These are phyloP conservation scores for Leishmania mexicana DNA, from an alignment of 208 protist genomes.

Conservation along the genomic window DNA sequence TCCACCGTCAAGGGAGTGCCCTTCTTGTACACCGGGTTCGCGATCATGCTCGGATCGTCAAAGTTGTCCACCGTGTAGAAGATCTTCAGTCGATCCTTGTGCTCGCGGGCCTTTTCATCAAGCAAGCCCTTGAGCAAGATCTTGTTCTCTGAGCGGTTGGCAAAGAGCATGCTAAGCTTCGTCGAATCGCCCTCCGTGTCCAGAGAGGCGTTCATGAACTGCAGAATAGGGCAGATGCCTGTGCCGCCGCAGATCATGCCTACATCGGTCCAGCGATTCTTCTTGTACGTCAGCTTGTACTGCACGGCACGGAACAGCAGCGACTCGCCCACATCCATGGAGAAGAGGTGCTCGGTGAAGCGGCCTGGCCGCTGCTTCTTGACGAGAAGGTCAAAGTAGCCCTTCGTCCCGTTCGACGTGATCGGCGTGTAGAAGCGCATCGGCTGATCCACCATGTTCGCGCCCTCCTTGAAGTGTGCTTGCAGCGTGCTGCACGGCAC, in stretches of 20 bases:
- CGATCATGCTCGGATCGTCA: constrained; percentile 50
- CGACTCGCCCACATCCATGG: constrained; percentile 82
- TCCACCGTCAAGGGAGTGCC: constrained; percentile 36
- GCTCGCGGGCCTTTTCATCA: constrained; percentile 63
- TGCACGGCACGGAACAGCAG: constrained; percentile 80
- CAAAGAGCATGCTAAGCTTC: constrained; percentile 86
- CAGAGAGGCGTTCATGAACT: constrained; percentile 89
- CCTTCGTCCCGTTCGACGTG: constrained; percentile 83
- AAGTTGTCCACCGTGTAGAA: constrained; percentile 88
- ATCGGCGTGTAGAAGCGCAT: constrained; percentile 93
- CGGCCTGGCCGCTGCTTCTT: constrained; percentile 81
- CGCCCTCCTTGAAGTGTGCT: constrained; percentile 80
- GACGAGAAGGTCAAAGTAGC: constrained; percentile 90
- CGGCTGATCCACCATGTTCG: constrained; percentile 80
- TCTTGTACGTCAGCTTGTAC: constrained; percentile 86
- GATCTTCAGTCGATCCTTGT: constrained; percentile 81
- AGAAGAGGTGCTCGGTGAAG: constrained; percentile 86
- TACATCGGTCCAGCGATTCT: constrained; percentile 76
- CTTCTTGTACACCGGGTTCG: constrained; percentile 50
- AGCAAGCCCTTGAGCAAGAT: constrained; percentile 92
- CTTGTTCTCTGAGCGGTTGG: constrained; percentile 92
- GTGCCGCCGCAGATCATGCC: constrained; percentile 93
- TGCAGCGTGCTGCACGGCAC: constrained; percentile 84
- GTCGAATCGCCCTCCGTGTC: constrained; percentile 84
- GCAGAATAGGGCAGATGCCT: constrained; percentile 92